These are phyloP conservation scores for Schizochytrium sp. DNA, from an alignment of 108 stramenopile genomes.

Conservation along the genomic window DNA sequence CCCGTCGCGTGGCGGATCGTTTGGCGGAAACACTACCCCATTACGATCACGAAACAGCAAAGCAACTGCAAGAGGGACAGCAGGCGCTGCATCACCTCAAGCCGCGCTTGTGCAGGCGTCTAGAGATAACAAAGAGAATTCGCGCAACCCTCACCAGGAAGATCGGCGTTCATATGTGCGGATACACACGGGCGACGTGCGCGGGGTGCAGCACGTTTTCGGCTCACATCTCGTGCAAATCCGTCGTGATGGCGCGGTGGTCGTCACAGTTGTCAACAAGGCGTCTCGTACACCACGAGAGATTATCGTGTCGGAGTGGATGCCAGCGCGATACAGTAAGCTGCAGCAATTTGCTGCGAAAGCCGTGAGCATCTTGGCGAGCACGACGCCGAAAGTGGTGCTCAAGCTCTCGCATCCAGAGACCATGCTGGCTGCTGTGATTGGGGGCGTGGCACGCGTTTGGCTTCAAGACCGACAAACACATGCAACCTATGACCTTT, in stretches of 20 bases:
- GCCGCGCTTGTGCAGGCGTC: too few relatives aligned
- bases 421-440: neutral
- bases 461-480: neutral
- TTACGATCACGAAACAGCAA: too few relatives aligned
- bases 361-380: neutral
- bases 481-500: neutral
- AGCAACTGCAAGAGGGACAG: too few relatives aligned
- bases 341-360: neutral
- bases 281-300: neutral
- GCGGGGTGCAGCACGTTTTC: neutral
- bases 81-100: too few relatives aligned
- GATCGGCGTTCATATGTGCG: neutral
- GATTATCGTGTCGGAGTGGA: neutral
- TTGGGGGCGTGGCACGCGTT: neutral
- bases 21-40: too few relatives aligned
- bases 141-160: neutral
- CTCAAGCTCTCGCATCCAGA: neutral
- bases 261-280: neutral
- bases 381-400: neutral
- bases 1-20: neutral
- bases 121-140: too few relatives aligned
- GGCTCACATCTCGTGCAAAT: neutral
- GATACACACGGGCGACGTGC: neutral
- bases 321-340: neutral
- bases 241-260: neutral